These are phyloP conservation scores for Plasmopara muralis DNA, from an alignment of 352 stramenopile genomes.

Conservation along the genomic window DNA sequence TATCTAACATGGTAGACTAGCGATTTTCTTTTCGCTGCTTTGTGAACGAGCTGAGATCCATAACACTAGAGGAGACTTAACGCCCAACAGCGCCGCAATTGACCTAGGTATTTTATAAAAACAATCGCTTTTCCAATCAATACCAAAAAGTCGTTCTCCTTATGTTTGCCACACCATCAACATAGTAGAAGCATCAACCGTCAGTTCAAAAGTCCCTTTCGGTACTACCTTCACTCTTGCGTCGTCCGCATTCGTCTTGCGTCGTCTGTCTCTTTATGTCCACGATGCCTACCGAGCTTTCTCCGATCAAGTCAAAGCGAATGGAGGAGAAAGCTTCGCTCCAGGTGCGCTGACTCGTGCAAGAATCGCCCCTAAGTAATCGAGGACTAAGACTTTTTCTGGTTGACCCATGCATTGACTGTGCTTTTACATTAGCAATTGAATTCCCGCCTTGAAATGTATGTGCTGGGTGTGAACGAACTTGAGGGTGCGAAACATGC, in stretches of 20 bases:
- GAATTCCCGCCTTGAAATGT: conserved; percentile 77
- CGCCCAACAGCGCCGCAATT: too few species aligned
- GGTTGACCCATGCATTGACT: not conserved
- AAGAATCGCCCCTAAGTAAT: conserved; percentile 3
- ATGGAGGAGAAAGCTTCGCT: conserved; percentile 79
- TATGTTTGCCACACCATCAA: conserved; percentile 11
- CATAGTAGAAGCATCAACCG: conserved; percentile 1
- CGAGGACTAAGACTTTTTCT: not conserved
- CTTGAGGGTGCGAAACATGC: conserved; percentile 70
- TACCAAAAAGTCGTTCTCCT: not conserved
- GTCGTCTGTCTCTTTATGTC: not conserved
- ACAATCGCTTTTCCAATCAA: too few species aligned
- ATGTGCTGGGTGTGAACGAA: conserved; percentile 79
- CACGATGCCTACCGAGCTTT: conserved; percentile 51
- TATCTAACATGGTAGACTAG: too few species aligned
- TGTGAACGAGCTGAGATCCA: too few species aligned
- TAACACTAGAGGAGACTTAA: too few species aligned
- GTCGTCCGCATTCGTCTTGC: not conserved
- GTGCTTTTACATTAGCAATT: conserved; percentile 35
- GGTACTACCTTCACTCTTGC: conserved; percentile 2
- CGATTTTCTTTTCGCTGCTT: too few species aligned
- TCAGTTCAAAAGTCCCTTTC: conserved; percentile 21
- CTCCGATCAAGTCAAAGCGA: conserved; percentile 80
- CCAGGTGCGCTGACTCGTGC: conserved; percentile 34
- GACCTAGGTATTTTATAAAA: too few species aligned